phyloP scores from a whole-genome alignment of 2,329 filamentous ascomycete species.

The Zymoseptoria crescenta region DNA sequence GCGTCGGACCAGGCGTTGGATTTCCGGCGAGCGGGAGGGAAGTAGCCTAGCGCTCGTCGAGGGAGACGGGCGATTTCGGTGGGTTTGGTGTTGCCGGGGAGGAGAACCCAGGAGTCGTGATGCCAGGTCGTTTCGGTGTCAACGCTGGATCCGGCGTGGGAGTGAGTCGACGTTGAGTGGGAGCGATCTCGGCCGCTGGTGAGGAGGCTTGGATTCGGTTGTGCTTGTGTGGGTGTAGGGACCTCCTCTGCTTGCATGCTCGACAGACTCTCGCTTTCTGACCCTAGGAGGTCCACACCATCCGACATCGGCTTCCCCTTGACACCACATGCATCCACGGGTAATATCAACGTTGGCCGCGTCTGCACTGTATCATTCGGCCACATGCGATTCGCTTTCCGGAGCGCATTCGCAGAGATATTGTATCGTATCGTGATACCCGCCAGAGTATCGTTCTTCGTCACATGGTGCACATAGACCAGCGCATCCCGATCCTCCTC shows the following conservation, averaged over 20 bases:
- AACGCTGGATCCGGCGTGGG: constrained; percentile 29
- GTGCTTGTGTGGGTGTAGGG: constrained; percentile 25
- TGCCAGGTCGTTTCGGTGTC: constrained; percentile 66
- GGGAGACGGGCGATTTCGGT: constrained; percentile 82
- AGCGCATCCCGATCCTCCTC: constrained; percentile 65
- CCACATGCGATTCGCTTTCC: constrained; percentile 90
- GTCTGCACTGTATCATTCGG: constrained; percentile 84
- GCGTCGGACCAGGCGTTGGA: constrained; percentile 56
- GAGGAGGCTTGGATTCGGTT: constrained; percentile 3
- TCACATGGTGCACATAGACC: constrained; percentile 84
- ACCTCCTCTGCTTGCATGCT: constrained; percentile 32
- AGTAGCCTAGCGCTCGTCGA: constrained; percentile 75
- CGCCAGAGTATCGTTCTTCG: constrained; percentile 76
- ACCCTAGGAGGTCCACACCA: constrained; percentile 26
- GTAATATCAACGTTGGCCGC: constrained; percentile 71
- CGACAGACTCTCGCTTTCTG: constrained; percentile 25
- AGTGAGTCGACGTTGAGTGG: constrained; percentile 31
- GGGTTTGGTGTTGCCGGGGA: constrained; percentile 62
- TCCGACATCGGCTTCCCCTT: constrained; percentile 56
- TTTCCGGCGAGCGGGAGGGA: constrained; percentile 85
- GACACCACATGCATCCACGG: constrained; percentile 80
- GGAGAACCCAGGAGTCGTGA: constrained; percentile 80
- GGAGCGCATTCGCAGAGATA: constrained; percentile 72
- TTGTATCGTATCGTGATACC: constrained; percentile 86
- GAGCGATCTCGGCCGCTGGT: constrained; percentile 28